Evolutionary conservation across 23 red algal species (phyloP), one percentile per base, ranked within the genome.

Genomic region (Gracilaria gracilis): DNA sequence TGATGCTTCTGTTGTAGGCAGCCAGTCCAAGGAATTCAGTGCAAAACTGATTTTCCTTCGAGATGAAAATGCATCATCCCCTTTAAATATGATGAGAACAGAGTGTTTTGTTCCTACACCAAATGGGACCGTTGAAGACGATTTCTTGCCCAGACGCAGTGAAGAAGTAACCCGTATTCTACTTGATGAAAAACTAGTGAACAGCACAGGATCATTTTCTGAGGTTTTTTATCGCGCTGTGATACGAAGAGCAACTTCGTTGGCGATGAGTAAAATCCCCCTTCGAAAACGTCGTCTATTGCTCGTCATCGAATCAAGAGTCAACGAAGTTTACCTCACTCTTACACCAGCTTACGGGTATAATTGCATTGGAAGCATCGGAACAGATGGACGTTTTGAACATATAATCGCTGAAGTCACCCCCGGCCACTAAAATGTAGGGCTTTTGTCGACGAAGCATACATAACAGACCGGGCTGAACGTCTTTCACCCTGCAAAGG

Each of bases 311-410:
- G 92, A 83, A 24, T 88, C 83, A 9, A 21, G 24, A 57, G 75
- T 66, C 1, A 88, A 71, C 39, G 64, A 94, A 33, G 88, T 78
- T 31, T 94, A 94, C 27, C 83, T 88, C n/a, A 66, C 47, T 6
- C 50, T 94, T 28, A 88, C 92, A 19, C 42, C 78, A n/a, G 9
- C 16, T 27, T 94, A 94, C 38, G 92, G 73, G 20, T 73, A 69
- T n/a, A 28, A 81, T 1, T 94, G 92, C 28, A 94, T 94, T 21
- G 61, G 4, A 59, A 88, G 39, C 27, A 27, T 88, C 1, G 75
- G 76, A 9, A 70, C 55, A 19, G 42, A 58, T 1, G 82, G 49
- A 19, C 49, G 92, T 6, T 94, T 88, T 34, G 92, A 94, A 54
- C 92, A 94, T 49, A 11, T 87, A 21, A 46, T 87, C 13, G 83